Base-by-base conservation (phyloP, 305 asterid genomes). In the Fraxinus nigra region DNA sequence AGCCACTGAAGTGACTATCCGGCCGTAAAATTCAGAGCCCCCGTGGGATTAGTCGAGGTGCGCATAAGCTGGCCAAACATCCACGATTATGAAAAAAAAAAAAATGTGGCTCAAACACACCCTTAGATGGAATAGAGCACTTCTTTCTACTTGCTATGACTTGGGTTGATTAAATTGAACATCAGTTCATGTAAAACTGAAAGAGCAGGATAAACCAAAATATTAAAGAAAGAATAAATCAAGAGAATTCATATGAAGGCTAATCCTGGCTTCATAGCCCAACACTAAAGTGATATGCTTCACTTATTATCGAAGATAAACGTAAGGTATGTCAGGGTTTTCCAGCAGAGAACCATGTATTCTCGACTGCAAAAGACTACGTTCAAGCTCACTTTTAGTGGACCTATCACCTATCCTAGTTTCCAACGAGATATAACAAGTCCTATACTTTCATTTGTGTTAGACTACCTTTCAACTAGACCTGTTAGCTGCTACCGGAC, bases 331-430 rank as follows among this genome's bases (percentile, higher is more conserved):
- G 34, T 72, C 22, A 38, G 7, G n/a, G 22, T 43, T 72, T 73
- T 77, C 79, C 18, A 16, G 54, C 9, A 28, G 26, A 78, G 22
- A 72, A 43, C 32, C 61, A 35, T 75, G 76, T 40, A 24, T n/a
- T 20, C 4, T 67, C 33, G n/a, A 75, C 26, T 26, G 37, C 22
- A 22, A 78, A 59, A 11, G 43, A 83, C 76, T 14, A 11, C 34
- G 24, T 78, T 54, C 59, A 54, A 33, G 16, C 77, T 63, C 38
- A 40, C 9, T 48, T 70, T 0, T 48, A 70, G 28, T 24, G 59
- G 80, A 61, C 20, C 30, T 38, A 83, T 79, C 78, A 61, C 20
- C 30, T 38, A 83, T 79, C 78, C 33, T 16, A 26, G 77, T 81
- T 46, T 76, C 73, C 78, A 24, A 54, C 72, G 74, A 70, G 77